Conservation (phyloP, 2,329 filamentous ascomycete species). For the Aspergillus cejpii region DNA sequence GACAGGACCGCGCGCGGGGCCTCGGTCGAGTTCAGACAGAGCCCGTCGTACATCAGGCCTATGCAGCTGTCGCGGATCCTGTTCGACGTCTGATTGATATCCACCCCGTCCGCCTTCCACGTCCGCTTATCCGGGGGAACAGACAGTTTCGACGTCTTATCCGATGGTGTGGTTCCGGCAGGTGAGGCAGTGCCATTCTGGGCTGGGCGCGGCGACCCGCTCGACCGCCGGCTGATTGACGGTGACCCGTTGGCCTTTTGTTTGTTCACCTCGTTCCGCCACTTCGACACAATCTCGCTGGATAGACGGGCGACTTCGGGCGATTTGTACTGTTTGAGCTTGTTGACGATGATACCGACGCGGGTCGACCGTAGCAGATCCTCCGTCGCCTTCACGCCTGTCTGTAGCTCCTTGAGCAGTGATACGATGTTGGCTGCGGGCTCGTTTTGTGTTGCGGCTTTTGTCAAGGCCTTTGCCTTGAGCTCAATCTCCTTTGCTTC, state of each 20-base stretch:
- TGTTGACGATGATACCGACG: slow-evolving; percentile 83
- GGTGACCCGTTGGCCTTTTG: slow-evolving; percentile 41
- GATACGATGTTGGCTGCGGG: slow-evolving; percentile 63
- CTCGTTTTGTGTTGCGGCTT: slow-evolving; percentile 69
- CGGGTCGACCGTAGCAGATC: slow-evolving; percentile 85
- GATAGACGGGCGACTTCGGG: slow-evolving; percentile 65
- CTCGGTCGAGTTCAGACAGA: slow-evolving; percentile 61
- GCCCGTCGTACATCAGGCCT: slow-evolving; percentile 86
- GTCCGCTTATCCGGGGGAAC: slow-evolving; percentile 68
- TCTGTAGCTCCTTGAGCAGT: slow-evolving; percentile 71
- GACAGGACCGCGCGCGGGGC: slow-evolving; percentile 60
- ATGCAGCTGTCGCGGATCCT: slow-evolving; percentile 74
- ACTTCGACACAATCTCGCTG: slow-evolving; percentile 72
- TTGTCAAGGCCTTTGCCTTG: slow-evolving; percentile 70
- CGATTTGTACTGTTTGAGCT: slow-evolving; percentile 73
- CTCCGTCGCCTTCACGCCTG: slow-evolving; percentile 75
- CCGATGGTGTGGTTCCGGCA: slow-evolving; percentile 39
- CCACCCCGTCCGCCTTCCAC: slow-evolving; percentile 72
- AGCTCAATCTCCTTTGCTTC: slow-evolving; percentile 74
- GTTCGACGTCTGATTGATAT: slow-evolving; percentile 67
- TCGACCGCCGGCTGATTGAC: slow-evolving; percentile 35
- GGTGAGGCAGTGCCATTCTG: slow-evolving; percentile 52
- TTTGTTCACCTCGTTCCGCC: slow-evolving; percentile 44
- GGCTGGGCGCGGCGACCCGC: slow-evolving; percentile 40
- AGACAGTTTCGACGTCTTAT: slow-evolving; percentile 48